Evolutionary conservation across 2,329 filamentous ascomycete genomes (phyloP), one percentile per base, ranked within the genome.

Genomic region (Xylariaceae sp.): DNA sequence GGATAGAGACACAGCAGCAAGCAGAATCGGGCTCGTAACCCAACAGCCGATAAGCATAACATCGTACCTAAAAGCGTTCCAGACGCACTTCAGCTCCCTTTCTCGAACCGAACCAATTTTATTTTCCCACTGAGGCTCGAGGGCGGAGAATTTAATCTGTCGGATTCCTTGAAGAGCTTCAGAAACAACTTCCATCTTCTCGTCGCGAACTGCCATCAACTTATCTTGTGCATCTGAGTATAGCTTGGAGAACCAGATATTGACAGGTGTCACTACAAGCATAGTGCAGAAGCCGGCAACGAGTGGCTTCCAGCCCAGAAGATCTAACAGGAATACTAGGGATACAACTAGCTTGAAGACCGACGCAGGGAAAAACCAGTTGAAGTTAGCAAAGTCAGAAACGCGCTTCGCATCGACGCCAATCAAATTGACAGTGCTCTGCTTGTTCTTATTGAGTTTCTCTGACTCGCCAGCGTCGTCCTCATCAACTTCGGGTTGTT

Each of bases 101-200:
- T 87, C 82, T 67, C 91, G 80, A 6, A 87, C 83, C 60, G 81
- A 72, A 60, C 80, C 73, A 69, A 95, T 90, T 59, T 87, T 89
- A 14, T 80, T 78, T 70, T 92, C 85, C 90, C 91, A 94, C 64
- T 90, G 85, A 17, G 78, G 75, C 71, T 94, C 91, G 2, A 92
- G 74, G 1, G 90, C 90, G 0, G 89, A 89, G 65, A 94, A 92
- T 68, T 95, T 95, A 75, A 95, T 91, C 72, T 95, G 91, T 1
- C 90, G 84, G 62, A 94, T 93, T 6, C 90, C 90, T 65, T 90
- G 84, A 1, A 95, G 75, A 0, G 88, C 89, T 71, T 95, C 90
- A 1, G 89, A 90, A 26, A 95, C 82, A 12, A 92, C 82, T 0
- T 83, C 87, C 74, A 92, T 81, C 73, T 93, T 94, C 52, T 85